Conservation (phyloP, 2,329 filamentous ascomycete species). For the Myriosclerotinia duriaeana region DNA sequence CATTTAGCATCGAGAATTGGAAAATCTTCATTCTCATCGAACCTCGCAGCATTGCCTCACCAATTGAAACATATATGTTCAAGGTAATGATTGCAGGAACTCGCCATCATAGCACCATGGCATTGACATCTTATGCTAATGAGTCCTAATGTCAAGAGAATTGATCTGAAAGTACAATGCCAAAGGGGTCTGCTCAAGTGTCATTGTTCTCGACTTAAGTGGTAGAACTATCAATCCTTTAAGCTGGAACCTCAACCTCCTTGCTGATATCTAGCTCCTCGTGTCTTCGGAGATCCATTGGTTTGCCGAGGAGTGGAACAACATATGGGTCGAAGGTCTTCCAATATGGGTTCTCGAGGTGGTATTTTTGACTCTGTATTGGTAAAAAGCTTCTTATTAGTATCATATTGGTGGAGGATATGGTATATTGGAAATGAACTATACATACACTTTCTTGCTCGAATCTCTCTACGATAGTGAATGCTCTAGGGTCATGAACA, state of each 20-base stretch:
- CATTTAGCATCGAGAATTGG: background rate
- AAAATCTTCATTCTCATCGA: background rate
- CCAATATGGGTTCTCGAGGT: conserved; percentile 50
- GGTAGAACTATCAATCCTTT: background rate
- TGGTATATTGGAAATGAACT: conserved; percentile 13
- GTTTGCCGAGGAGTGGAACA: conserved; percentile 62
- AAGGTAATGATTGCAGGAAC: background rate
- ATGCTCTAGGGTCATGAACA: conserved; percentile 64
- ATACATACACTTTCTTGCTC: conserved; percentile 59
- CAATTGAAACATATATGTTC: background rate
- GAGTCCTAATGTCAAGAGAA: background rate
- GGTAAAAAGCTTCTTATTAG: conserved; percentile 9
- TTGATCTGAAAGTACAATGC: background rate
- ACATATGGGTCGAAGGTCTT: conserved; percentile 75
- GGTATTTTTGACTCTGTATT: conserved; percentile 57
- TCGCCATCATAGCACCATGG: background rate
- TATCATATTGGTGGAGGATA: conserved; percentile 25
- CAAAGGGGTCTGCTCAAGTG: background rate
- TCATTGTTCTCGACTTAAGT: background rate
- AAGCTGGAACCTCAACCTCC: conserved; percentile 46
- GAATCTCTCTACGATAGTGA: conserved; percentile 75
- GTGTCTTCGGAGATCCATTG: conserved; percentile 67
- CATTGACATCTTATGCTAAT: conserved; percentile 1
- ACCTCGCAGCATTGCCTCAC: background rate
- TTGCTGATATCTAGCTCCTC: conserved; percentile 64